These are phyloP conservation scores for Atalantia buxifolia DNA, from an alignment of 345 rosid species.

Conservation along the genomic window DNA sequence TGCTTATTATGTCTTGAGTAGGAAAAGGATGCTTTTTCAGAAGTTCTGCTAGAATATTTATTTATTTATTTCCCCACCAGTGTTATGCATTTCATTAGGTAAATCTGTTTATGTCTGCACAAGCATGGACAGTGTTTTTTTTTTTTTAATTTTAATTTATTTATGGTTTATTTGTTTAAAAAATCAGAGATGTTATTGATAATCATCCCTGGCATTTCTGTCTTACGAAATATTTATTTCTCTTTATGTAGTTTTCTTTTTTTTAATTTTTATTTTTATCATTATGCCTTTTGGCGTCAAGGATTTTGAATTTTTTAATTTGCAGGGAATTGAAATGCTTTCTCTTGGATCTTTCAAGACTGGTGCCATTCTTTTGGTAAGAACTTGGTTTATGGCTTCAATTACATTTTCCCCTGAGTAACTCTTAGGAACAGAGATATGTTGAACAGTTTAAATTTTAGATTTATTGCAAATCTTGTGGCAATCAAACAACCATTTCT, in stretches of 20 bases:
- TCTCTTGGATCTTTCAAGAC: conserved; percentile 97
- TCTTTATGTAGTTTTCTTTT: neutral
- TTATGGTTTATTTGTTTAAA: neutral
- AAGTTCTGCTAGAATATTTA: neutral
- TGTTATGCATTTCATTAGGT: neutral
- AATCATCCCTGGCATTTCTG: neutral
- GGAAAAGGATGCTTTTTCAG: neutral
- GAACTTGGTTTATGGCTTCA: conserved; percentile 14
- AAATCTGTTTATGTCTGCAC: neutral
- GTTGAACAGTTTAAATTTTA: neutral
- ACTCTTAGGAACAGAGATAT: neutral
- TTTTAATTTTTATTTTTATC: neutral
- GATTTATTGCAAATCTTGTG: neutral
- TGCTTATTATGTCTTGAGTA: neutral
- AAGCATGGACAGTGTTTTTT: neutral
- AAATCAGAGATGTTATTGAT: neutral
- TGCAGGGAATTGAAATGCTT: conserved; percentile 98
- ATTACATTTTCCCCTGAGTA: neutral
- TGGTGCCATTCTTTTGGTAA: conserved; percentile 95
- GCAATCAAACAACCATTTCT: neutral
- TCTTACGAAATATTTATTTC: neutral
- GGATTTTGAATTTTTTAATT: conserved; percentile 4
- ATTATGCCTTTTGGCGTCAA: neutral
- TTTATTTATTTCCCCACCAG: neutral
- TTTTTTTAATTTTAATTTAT: neutral